Conservation (phyloP, 805 yeast genomes). For the Saccharomycopsis vini region DNA sequence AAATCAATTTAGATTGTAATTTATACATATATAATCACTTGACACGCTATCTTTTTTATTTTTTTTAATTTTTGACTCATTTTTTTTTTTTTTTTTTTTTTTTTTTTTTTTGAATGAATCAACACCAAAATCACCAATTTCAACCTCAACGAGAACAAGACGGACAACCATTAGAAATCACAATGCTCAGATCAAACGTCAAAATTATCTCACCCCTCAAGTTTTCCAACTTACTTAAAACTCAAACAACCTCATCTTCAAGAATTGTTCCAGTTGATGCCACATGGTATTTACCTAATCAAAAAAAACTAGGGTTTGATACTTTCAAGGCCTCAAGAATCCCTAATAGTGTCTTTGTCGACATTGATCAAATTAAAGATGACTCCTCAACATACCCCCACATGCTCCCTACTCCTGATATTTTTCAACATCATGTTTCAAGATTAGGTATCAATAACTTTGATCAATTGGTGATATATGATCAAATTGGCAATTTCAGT, state of each 20-base stretch:
- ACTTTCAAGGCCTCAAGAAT: constrained; percentile 55
- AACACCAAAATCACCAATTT: too few relatives aligned
- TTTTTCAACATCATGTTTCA: constrained; percentile 46
- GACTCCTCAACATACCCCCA: constrained; percentile 66
- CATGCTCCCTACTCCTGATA: constrained; percentile 64
- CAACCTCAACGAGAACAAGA: too few relatives aligned
- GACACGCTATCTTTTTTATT: too few relatives aligned
- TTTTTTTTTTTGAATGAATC: too few relatives aligned
- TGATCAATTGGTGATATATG: constrained; percentile 74
- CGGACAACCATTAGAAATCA: too few relatives aligned
- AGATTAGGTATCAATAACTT: constrained; percentile 45
- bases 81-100: too few relatives aligned
- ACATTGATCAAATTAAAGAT: constrained; percentile 64
- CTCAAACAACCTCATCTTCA: not conserved
- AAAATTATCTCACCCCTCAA: not conserved
- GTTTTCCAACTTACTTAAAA: not conserved
- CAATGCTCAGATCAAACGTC: not conserved
- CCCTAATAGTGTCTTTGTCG: constrained; percentile 63
- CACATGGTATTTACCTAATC: constrained; percentile 87
- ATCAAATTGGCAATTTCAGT: constrained; percentile 74
- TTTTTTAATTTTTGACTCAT: too few relatives aligned
- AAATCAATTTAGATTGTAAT: too few relatives aligned
- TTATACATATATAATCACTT: too few relatives aligned
- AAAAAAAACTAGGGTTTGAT: constrained; percentile 45
- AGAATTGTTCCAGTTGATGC: constrained; percentile 65